Base-by-base conservation (phyloP, 352 stramenopile species). In the Globisporangium abappressorium region DNA sequence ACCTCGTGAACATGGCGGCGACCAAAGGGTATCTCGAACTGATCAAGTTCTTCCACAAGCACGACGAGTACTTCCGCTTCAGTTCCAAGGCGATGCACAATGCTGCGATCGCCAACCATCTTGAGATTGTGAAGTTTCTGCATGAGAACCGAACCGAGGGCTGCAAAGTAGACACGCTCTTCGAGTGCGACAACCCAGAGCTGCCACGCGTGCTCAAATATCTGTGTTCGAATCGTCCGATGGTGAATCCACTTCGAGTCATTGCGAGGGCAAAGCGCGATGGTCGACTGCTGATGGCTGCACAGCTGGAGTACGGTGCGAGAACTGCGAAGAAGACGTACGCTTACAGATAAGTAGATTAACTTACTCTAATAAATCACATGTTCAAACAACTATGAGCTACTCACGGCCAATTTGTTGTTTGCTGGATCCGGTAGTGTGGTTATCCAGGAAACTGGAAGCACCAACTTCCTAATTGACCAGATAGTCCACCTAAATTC, bases 31-130 rank as follows among this genome's bases (percentile, higher is more conserved):
- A 68, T 24, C 8, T 69, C 14, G 30, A 47, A 3, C 28, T 57
- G 8, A 24, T 69, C 43, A 11, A 55, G 12, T 69, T 55, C 55
- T 62, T 69, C n/a, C 64, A 65, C 18, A n/a, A 20, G 38, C 56
- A 34, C 46, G 30, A 12, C 33, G 18, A 26, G 14, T 57, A 36
- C n/a, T 56, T 57, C 30, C 33, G 55, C 41, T 69, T 62, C 47
- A 61, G 38, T 2, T 1, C 5, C 4, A 15, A n/a, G 7, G 30
- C 57, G 47, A 70, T 70, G 64, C 57, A 49, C 36, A 36, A 54
- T 3, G 64, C 56, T 5, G 53, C 59, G 2, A n/a, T 65, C 26
- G n/a, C 18, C 7, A 51, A 57, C 43, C 56, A 61, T 30, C 26
- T 70, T 2, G 18, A 60, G 2, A 34, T 70, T 15, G 65, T 64